Percentiles rank a stretch among this genome's conserved stretches.
These are phyloP conservation scores for Isabelozyma pseudorhagii DNA, from an alignment of 805 yeast species.

Conservation along the genomic window DNA sequence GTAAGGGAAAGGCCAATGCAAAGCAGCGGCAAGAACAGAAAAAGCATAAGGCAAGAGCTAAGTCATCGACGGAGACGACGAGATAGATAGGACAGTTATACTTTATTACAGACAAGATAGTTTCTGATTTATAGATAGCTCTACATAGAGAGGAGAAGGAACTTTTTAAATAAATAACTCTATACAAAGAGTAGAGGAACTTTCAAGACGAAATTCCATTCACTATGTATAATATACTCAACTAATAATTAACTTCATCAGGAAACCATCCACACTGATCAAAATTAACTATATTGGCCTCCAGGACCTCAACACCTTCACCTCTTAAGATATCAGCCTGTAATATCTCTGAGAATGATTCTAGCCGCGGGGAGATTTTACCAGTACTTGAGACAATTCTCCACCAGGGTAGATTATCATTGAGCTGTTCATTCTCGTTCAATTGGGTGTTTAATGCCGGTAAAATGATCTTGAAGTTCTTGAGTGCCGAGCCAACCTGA, in stretches of 20 bases:
- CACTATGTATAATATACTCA: background rate
- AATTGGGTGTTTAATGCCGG: constrained; percentile 14
- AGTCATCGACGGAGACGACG: background rate
- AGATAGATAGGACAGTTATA: background rate
- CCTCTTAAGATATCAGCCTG: constrained; percentile 45
- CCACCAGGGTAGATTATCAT: constrained; percentile 72
- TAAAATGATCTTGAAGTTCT: constrained; percentile 33
- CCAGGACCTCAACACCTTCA: constrained; percentile 47
- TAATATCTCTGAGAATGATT: constrained; percentile 34
- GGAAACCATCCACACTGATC: constrained; percentile 71
- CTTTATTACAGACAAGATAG: background rate
- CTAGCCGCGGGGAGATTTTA: constrained; percentile 51
- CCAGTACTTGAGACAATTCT: constrained; percentile 68
- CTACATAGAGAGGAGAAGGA: no score
- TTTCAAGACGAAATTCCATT: background rate
- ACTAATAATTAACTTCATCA: constrained; percentile 31
- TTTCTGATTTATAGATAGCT: background rate
- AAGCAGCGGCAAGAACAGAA: constrained; percentile 1
- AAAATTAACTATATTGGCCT: constrained; percentile 37
- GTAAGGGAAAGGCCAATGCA: background rate
- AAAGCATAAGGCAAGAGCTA: background rate
- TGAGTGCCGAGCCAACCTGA: constrained; percentile 71
- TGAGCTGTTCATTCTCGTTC: constrained; percentile 7
- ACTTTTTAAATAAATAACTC: no score
- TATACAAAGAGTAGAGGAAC: background rate